Evolutionary conservation across 2,329 filamentous ascomycete species (phyloP), one percentile per base, ranked within the genome.

Genomic region (Colletotrichum simmondsii): DNA sequence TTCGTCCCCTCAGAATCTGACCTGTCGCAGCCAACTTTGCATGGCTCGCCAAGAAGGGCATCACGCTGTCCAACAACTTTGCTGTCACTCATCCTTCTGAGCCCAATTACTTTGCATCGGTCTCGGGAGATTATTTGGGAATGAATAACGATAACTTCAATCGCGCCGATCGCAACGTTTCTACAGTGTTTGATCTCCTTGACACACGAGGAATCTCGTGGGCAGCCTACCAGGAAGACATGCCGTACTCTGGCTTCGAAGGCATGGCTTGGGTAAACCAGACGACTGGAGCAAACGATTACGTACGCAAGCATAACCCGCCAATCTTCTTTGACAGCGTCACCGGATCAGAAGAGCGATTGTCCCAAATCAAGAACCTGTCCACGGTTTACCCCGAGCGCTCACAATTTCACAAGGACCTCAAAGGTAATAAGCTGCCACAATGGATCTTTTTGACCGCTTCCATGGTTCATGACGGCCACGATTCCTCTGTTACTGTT

Each of bases 251-350:
- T 2, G 94, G 94, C 14, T 96, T 90, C 82, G 88, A 94, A 80
- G 93, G 93, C 28, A 81, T 81, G 46, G 84, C 83, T 0, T 94
- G 85, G 80, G 86, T 90, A 68, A 94, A 95, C 81, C 90, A 90
- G n/a, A n/a, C n/a, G n/a, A n/a, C n/a, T 3, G 88, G 89, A 35
- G 87, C 88, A 61, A 93, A 95, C 77, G 90, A 92, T 83, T 97
- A 97, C 79, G 93, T 96, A 8, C 91, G 94, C 79, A 96, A 97
- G 84, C 94, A 97, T 84, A 95, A 95, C 81, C 85, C 89, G 60
- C 83, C 87, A 19, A 84, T 95, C 69, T 85, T 92, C 67, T 94
- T 90, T 82, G 88, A 95, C 79, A 90, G 88, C 46, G 87, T 93
- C 64, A 88, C 92, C 71, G 84, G 87, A 65, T 88, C 87, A 62